Evolutionary conservation across 768 basidiomycete species (phyloP), one percentile per base, ranked within the genome.

Genomic region (Suillus americanus): DNA sequence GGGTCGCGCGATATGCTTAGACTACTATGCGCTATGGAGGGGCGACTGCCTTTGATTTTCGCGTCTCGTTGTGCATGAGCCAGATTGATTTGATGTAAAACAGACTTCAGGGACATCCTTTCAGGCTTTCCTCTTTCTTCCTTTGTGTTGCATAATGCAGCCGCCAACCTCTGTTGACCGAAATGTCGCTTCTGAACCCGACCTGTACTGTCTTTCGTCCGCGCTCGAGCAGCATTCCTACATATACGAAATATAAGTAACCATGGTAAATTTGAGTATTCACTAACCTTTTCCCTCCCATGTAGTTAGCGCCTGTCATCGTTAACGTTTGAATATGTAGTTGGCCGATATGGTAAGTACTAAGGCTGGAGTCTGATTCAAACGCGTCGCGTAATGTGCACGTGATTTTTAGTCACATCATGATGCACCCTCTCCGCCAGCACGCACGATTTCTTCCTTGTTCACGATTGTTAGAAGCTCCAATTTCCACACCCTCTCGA

Each of bases 231-330:
- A 1, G 80, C 79, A 69, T 85, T 90, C 69, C 90, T 91, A 63
- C 45, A 12, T 57, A 62, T 25, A 14, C 14, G 16, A 20, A 25
- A 48, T 54, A 20, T 59, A 38, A n/a, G 23, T 25, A 23, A 61
- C 61, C 51, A 55, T 25, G 12, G 28, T 16, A 37, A 50, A 37
- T 43, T 40, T 45, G 28, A 13, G 10, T n/a, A 48, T 18, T 63
- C 61, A 23, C 74, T 41, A 56, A 87, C 89, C 87, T 81, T 77
- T 85, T 88, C 14, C 89, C 89, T 28, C 89, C 89, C 88, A 89
- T 90, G 66, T 90, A 91, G 69, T 91, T 91, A 37, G 88, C 89
- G 7, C 89, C 89, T 25, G 77, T 76, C 88, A 89, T 89, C 38
- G 18, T 45, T 12, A 2, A 45, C 45, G 20, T 59, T 28, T 41